phyloP scores from a whole-genome alignment of 1,284 basidiomycete species.

The Xerocomus amazonicus region DNA sequence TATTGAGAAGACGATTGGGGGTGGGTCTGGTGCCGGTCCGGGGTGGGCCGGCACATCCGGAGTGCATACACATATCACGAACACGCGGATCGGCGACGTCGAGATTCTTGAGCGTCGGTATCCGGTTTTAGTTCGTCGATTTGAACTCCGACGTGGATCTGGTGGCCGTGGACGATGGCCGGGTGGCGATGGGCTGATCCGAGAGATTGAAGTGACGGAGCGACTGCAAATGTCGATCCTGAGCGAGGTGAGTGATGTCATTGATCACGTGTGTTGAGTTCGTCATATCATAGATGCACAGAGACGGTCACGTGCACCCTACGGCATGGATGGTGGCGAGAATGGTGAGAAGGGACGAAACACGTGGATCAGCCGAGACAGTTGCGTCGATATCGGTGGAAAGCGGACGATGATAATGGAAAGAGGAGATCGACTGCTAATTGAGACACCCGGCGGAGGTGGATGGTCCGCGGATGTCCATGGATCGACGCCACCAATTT shows the following conservation, averaged over 20 bases:
- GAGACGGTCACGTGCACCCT: slow-evolving; percentile 86
- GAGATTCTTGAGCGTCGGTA: slow-evolving; percentile 91
- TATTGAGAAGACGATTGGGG: slow-evolving; percentile 76
- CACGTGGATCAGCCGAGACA: slow-evolving; percentile 78
- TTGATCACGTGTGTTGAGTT: background rate
- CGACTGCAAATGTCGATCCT: slow-evolving; percentile 84
- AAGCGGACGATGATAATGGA: slow-evolving; percentile 89
- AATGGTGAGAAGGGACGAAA: slow-evolving; percentile 78
- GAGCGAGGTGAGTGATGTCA: slow-evolving; percentile 51
- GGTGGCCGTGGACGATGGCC: slow-evolving; percentile 76
- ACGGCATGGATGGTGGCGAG: slow-evolving; percentile 86
- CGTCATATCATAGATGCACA: too few species aligned
- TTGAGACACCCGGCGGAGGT: slow-evolving; percentile 92
- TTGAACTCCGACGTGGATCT: slow-evolving; percentile 74
- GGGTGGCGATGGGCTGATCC: slow-evolving; percentile 86
- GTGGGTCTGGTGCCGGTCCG: slow-evolving; percentile 90
- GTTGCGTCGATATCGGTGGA: slow-evolving; percentile 87
- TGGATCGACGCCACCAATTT: too few species aligned
- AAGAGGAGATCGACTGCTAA: slow-evolving; percentile 74
- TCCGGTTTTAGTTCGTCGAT: slow-evolving; percentile 82
- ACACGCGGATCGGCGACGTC: slow-evolving; percentile 89
- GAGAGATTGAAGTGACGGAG: slow-evolving; percentile 87
- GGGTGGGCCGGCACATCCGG: slow-evolving; percentile 88
- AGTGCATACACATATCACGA: slow-evolving; percentile 90
- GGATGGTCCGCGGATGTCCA: slow-evolving; percentile 64